Evolutionary conservation across 805 yeast species (phyloP), one percentile per base, ranked within the genome.

Genomic region (Zygosaccharomyces kombuchaensis): DNA sequence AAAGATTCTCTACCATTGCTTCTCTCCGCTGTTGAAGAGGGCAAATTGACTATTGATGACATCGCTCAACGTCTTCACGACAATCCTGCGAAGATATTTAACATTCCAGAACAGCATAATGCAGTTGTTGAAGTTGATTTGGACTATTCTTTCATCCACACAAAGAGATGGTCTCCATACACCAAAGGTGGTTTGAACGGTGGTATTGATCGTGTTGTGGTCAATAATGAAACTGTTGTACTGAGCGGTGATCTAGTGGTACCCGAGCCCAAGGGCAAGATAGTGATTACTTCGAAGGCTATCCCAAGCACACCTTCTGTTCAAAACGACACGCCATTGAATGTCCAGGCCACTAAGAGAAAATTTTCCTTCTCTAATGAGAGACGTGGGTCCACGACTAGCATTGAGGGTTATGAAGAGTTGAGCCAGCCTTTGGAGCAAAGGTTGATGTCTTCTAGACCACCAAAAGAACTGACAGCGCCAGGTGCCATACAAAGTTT

Each of bases 141-240:
- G 55, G 96, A 89, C 68, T 65, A 59, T 37, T 55, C 63, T 6
- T 62, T 65, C 44, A 81, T 95, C 66, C 64, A 70, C 34, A 62
- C 73, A 7, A 54, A 68, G 32, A 60, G 69, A 46, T 77, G 81
- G 78, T 74, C 83, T 44, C 83, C 83, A 51, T 77, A 81, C 55
- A 61, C 64, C 50, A 71, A 70, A 47, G 76, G 75, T 51, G 70
- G 72, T 43, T 72, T 87, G 61, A 76, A 72, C 50, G 97, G 97
- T 52, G 82, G 88, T 60, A 84, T 91, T 61, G 96, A 89, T 68
- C 80, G 97, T 67, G 97, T 91, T 41, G 76, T 82, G 55, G 72
- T 86, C 65, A 79, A 82, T 51, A 84, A 81, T 47, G 82, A 83
- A 64, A 85, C 96, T 44, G 86, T 84, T 43, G 85, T 88, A 54